phyloP scores from a whole-genome alignment of 805 yeast species.

The Torulaspora maleeae region DNA sequence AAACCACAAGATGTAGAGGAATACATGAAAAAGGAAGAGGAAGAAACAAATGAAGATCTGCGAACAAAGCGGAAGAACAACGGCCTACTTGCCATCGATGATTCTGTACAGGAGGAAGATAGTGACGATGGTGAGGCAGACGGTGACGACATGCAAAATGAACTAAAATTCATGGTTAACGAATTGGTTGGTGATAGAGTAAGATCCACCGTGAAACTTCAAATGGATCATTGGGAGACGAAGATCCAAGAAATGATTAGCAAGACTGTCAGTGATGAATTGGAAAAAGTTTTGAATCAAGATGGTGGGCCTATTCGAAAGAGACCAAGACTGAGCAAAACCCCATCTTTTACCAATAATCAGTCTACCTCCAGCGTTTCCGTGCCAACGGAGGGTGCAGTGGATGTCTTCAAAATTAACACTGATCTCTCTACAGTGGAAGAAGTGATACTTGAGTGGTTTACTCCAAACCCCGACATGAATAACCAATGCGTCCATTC shows the following conservation, averaged over 20 bases:
- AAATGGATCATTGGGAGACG: slow-evolving; percentile 16
- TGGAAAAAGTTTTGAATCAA: slow-evolving; percentile 5
- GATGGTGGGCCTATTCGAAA: slow-evolving; percentile 3
- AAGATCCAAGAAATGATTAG: slow-evolving; percentile 17
- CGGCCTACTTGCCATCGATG: slow-evolving; percentile 8
- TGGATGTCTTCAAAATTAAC: slow-evolving; percentile 18
- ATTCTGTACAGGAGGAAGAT: slow-evolving; percentile 4
- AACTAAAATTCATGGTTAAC: slow-evolving; percentile 28
- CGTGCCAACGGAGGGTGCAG: background rate
- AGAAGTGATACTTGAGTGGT: slow-evolving; percentile 33
- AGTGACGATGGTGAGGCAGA: slow-evolving; percentile 15
- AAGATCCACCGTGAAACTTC: slow-evolving; percentile 17
- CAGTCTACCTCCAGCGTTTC: slow-evolving; percentile 4
- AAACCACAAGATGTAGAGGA: slow-evolving; percentile 22
- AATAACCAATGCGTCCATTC: slow-evolving; percentile 31
- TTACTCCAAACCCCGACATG: slow-evolving; percentile 31
- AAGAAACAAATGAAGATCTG: slow-evolving; percentile 4
- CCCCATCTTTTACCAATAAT: slow-evolving; percentile 7
- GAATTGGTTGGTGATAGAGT: slow-evolving; percentile 26
- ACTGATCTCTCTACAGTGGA: slow-evolving; percentile 22
- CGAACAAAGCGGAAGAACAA: background rate
- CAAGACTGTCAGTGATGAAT: slow-evolving; percentile 14
- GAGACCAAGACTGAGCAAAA: slow-evolving; percentile 7
- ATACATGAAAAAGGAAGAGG: slow-evolving; percentile 16
- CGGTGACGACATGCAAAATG: slow-evolving; percentile 21